A percentile compares a stretch with the other conserved stretches of the same genome.
Conservation (phyloP, 2,329 filamentous ascomycete genomes). For the Phialemonium atrogriseum region DNA sequence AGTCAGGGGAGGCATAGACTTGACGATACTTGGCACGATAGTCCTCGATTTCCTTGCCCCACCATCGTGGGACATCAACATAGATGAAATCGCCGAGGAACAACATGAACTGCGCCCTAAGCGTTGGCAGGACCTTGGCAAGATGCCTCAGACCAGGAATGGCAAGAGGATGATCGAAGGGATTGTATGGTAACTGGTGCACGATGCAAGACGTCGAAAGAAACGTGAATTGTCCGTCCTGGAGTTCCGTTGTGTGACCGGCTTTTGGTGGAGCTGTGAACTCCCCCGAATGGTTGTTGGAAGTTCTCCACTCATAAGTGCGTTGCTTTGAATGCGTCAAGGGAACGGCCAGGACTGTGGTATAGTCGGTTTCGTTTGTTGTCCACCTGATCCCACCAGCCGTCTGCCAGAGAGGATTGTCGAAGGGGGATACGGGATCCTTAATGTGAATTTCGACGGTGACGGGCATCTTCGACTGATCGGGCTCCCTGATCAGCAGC, state of each 20-base stretch:
- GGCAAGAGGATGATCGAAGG: constrained; percentile 71
- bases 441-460: constrained; percentile 57
- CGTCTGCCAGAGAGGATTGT: constrained; percentile 55
- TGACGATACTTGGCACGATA: constrained; percentile 91
- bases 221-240: constrained; percentile 74
- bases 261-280: constrained; percentile 70
- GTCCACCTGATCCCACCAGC: constrained; percentile 59
- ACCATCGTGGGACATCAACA: constrained; percentile 75
- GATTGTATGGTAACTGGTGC: constrained; percentile 80
- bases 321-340: constrained; percentile 59
- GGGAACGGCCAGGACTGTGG: constrained; percentile 58
- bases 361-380: constrained; percentile 74
- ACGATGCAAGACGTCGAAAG: constrained; percentile 90
- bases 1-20: constrained; percentile 92
- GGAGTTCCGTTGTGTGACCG: constrained; percentile 52
- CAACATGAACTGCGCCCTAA: constrained; percentile 73
- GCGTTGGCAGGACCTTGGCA: constrained; percentile 59
- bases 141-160: constrained; percentile 75
- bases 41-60: constrained; percentile 62
- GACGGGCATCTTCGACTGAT: constrained; percentile 66
- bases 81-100: constrained; percentile 87
- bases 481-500: constrained; percentile 77
- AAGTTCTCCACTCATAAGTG: constrained; percentile 74
- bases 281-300: constrained; percentile 76
- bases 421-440: constrained; percentile 40